Base-by-base conservation (phyloP, 2,329 filamentous ascomycete genomes). In the Leptographium procerum region DNA sequence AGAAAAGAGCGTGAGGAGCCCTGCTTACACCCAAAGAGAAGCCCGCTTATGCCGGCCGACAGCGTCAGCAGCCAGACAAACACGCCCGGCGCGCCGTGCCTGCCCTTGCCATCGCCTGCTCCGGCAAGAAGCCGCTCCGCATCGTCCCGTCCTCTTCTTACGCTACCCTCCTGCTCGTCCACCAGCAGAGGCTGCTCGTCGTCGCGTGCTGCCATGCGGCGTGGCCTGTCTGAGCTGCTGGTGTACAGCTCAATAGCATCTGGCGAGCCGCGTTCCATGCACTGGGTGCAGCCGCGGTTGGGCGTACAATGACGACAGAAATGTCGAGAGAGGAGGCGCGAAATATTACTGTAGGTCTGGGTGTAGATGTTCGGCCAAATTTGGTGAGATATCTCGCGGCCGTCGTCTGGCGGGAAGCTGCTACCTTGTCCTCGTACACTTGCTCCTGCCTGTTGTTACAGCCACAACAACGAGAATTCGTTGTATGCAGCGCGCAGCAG, bases 1-100 rank as follows among this genome's bases (percentile, higher is more conserved):
- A n/a, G n/a, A n/a, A n/a, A n/a, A n/a, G n/a, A n/a, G n/a, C n/a
- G n/a, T n/a, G n/a, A n/a, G n/a, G n/a, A n/a, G n/a, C n/a, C n/a
- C n/a, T n/a, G n/a, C 82, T 65, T 69, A 83, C 84, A 88, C 65
- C 85, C 85, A 72, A 88, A 87, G 0, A 88, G 67, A 1, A 88
- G 73, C 8, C 85, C 85, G 64, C 82, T 85, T 57, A 87, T 84
- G 6, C 84, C 83, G 13, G 85, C 85, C 13, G 83, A 81, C 55
- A 85, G 71, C 4, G 84, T 85, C 61, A 88, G 71, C 16, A 83
- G 67, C 75, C 84, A 81, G 34, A 87, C 75, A 62, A 84, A 85
- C 24, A 75, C 56, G 3, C 79, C 75, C 3, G 77, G 75, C n/a
- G 63, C 52, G 9, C 60, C 62, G 50, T 29, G 47, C 5, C 26